Conservation (phyloP, 495 filamentous ascomycete species). For the Penicillium verhagenii region DNA sequence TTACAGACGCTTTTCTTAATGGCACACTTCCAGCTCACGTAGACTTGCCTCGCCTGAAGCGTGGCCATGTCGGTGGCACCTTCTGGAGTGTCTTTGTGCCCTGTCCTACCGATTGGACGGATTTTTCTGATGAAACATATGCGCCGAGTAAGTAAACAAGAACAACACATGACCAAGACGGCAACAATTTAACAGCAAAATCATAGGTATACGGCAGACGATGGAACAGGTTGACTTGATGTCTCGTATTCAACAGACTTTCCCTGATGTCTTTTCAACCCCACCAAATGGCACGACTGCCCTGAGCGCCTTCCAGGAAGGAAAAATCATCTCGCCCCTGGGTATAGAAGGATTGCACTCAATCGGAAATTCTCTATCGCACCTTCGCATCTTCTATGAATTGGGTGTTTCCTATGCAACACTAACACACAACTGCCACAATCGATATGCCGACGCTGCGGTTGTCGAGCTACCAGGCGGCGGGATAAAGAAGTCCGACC, state of each 20-base stretch:
- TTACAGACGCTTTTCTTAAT: conserved; percentile 65
- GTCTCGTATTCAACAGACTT: conserved; percentile 62
- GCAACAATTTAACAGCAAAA: background rate
- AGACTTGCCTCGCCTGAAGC: conserved; percentile 65
- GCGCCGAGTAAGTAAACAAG: conserved; percentile 39
- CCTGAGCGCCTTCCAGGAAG: conserved; percentile 55
- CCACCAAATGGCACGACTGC: conserved; percentile 57
- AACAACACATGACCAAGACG: background rate
- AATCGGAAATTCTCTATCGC: conserved; percentile 82
- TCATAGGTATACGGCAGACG: conserved; percentile 65
- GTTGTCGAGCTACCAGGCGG: conserved; percentile 50
- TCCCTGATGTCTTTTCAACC: conserved; percentile 66
- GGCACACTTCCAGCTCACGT: conserved; percentile 71
- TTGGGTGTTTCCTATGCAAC: conserved; percentile 91
- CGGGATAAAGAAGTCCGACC: conserved; percentile 42
- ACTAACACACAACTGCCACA: conserved; percentile 92
- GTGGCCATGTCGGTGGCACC: conserved; percentile 57
- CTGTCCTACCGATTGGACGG: conserved; percentile 67
- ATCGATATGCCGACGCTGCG: conserved; percentile 84
- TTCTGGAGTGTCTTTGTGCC: conserved; percentile 90
- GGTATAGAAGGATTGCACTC: conserved; percentile 94
- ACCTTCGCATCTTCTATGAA: conserved; percentile 68
- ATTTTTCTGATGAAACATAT: conserved; percentile 76
- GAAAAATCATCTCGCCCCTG: conserved; percentile 66
- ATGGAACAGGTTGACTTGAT: conserved; percentile 83